Base-by-base conservation (phyloP, 306 rosid species). In the Senna siamea region DNA sequence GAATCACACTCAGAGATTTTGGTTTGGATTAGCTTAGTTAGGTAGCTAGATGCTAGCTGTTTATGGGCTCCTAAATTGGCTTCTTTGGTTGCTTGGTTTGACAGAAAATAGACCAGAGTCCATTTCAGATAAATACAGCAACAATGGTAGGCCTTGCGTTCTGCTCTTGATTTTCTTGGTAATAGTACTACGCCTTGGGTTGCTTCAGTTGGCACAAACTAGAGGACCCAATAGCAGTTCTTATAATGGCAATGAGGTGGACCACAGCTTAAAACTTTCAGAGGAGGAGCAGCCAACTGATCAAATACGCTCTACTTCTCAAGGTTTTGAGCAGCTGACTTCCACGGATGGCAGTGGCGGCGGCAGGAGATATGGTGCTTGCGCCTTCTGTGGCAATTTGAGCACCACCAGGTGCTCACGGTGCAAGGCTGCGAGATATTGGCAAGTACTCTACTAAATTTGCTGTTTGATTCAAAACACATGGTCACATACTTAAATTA, bases 371-470 rank as follows among this genome's bases (percentile, higher is more conserved):
- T 5, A 35, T 3, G n/a, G 38, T 78, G 56, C 57, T 30, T 78
- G 86, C 14, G 63, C 72, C 52, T 57, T 50, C 19, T 82, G 83
- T 23, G 78, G 83, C 2, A 54, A 56, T 70, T 4, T 19, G 20
- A 69, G 76, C 52, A 70, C 61, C 63, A 70, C 51, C 17, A 78
- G 72, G 59, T 82, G 86, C 41, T 76, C 86, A 14, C 75, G 81
- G 19, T 82, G 86, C 76, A 82, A 82, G 64, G 50, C 44, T 40
- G 86, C 81, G 9, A 78, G 75, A 65, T 82, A 78, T 70, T 82
- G 86, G 83, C 54, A 63, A 69, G 83, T 66, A 62, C 75, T 72
- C 47, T 59, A 17, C 4, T 20, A 9, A 18, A 13, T 12, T 54
- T 32, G 2, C 2, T 32, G 37, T 32, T 32, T 32, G 37, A 5